Conservation (phyloP, 108 stramenopile species). For the Skeletonema menzelii region DNA sequence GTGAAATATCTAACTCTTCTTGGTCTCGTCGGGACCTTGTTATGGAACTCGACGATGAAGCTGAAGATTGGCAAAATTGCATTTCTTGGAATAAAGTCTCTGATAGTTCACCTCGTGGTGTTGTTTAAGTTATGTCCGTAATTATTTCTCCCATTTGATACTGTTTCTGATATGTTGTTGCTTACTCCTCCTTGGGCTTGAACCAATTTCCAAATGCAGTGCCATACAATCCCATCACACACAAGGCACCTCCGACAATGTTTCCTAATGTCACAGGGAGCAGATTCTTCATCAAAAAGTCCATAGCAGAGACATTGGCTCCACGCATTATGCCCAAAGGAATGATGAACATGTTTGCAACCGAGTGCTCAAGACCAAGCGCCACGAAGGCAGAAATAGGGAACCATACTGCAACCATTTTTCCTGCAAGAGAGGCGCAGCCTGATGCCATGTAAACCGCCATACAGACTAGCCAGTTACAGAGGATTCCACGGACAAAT, state of each 20-base stretch:
- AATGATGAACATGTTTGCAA: slow-evolving; percentile 98
- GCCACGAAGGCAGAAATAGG: slow-evolving; percentile 92
- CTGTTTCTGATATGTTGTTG: background rate
- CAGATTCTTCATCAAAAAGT: slow-evolving; percentile 84
- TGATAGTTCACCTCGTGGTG: background rate
- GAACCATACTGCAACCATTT: slow-evolving; percentile 92
- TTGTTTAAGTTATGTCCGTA: background rate
- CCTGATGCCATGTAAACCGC: slow-evolving; percentile 92
- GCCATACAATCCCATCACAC: slow-evolving; percentile 83
- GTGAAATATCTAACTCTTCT: background rate
- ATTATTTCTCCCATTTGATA: background rate
- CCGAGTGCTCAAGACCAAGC: slow-evolving; percentile 90
- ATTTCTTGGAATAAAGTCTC: background rate
- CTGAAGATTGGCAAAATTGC: background rate
- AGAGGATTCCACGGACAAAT: slow-evolving; percentile 90
- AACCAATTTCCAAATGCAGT: slow-evolving; percentile 78
- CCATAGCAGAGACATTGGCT: slow-evolving; percentile 76
- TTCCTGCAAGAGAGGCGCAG: slow-evolving; percentile 71
- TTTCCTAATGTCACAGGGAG: slow-evolving; percentile 95
- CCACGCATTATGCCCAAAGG: slow-evolving; percentile 95
- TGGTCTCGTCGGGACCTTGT: background rate
- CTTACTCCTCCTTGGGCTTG: slow-evolving; percentile 58
- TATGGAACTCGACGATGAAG: background rate
- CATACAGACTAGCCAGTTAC: slow-evolving; percentile 97
- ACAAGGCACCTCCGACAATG: slow-evolving; percentile 91